Conservation (phyloP, 768 basidiomycete species). For the Panaeolus papilionaceus region DNA sequence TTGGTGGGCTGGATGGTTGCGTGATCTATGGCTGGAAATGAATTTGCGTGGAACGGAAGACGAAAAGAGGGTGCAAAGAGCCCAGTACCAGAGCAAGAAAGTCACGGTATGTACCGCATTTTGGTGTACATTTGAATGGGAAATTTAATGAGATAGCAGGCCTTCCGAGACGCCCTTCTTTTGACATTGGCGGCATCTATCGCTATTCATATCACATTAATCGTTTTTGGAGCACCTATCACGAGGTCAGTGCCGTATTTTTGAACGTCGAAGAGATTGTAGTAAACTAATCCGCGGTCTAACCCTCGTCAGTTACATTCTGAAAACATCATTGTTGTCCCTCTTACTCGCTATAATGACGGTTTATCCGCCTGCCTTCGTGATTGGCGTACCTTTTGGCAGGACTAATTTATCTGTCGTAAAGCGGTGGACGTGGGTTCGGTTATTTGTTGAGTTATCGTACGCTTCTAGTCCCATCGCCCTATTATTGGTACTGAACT, state of each 20-base stretch:
- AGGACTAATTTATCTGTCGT: constrained; percentile 51
- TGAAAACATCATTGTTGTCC: constrained; percentile 72
- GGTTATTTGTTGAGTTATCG: constrained; percentile 84
- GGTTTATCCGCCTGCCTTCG: constrained; percentile 71
- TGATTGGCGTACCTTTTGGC: constrained; percentile 66
- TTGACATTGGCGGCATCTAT: constrained; percentile 59
- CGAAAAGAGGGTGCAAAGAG: constrained; percentile 49
- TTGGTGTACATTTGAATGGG: constrained; percentile 18
- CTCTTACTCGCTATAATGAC: constrained; percentile 71
- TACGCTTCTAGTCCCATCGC: constrained; percentile 47
- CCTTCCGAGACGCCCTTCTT: constrained; percentile 52
- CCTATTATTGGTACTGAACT: constrained; percentile 18
- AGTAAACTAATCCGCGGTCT: constrained; percentile 24
- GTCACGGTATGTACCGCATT: constrained; percentile 41
- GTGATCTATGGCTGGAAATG: constrained; percentile 59
- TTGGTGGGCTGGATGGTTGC: constrained; percentile 79
- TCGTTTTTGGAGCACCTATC: constrained; percentile 82
- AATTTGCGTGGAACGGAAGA: constrained; percentile 46
- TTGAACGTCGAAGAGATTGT: constrained; percentile 15
- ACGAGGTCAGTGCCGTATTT: constrained; percentile 48
- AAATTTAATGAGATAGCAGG: constrained; percentile 42
- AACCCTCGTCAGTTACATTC: constrained; percentile 26
- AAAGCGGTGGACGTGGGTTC: constrained; percentile 71
- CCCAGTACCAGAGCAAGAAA: constrained; percentile 42
- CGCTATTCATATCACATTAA: constrained; percentile 51